Evolutionary conservation across 805 yeast species (phyloP).

Genomic region (Schizosaccharomyces cryophilus): DNA sequence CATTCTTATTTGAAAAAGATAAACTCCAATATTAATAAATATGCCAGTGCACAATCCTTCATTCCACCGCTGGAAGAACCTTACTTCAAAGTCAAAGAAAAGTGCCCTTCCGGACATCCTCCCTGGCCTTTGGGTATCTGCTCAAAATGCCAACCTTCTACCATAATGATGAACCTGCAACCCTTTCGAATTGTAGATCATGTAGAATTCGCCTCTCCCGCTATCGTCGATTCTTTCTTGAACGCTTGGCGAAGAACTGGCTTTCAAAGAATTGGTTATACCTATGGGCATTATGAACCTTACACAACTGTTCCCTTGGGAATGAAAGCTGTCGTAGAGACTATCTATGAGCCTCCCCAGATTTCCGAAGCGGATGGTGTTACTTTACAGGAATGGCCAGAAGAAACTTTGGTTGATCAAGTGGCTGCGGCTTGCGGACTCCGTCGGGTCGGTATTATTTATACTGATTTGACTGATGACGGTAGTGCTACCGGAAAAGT

Average conservation of each 20-base stretch:
- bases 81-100: constrained; percentile 30
- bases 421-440: constrained; percentile 37
- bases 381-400: constrained; percentile 29
- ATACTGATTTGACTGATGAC: constrained; percentile 72
- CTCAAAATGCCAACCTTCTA: constrained; percentile 88
- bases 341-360: constrained; percentile 85
- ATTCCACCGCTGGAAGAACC: constrained; percentile 61
- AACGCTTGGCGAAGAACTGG: constrained; percentile 84
- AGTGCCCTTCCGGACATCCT: constrained; percentile 59
- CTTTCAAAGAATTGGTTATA: constrained; percentile 58
- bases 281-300: constrained; percentile 58
- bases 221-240: constrained; percentile 55
- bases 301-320: constrained; percentile 80
- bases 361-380: constrained; percentile 67
- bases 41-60: constrained; percentile 25
- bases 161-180: constrained; percentile 78
- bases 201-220: constrained; percentile 62
- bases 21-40: constrained; percentile 23
- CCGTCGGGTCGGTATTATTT: constrained; percentile 54
- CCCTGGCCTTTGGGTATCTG: constrained; percentile 93
- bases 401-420: constrained; percentile 29
- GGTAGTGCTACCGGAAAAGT: constrained; percentile 77
- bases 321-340: constrained; percentile 77
- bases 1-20: constrained; percentile 59
- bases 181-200: constrained; percentile 90